Evolutionary conservation across 176 grass and related monocot genomes (phyloP), one percentile per base, ranked within the genome.

Genomic region (Cocos nucifera): DNA sequence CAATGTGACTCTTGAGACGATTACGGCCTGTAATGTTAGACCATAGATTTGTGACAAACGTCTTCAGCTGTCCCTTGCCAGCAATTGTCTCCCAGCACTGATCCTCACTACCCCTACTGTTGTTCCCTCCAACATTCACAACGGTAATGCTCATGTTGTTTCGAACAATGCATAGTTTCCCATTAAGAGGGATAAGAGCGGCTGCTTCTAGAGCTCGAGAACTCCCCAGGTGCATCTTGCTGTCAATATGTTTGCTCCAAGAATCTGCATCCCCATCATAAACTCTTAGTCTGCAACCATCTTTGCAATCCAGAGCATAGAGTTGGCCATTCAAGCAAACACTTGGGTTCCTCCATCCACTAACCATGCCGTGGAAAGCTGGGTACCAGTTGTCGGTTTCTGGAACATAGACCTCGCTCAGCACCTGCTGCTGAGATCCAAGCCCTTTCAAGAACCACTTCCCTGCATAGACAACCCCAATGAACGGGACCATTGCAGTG

Each of bases 391-490:
- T 17, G 61, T 83, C 70, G 0, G 63, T 52, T 22, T 78, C 76
- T 17, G 73, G 85, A 22, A 25, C 19, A 69, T 95, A 95, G 17
- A 72, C 76, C 59, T 95, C 82, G 55, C 73, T 80, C 15, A 86
- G 17, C 14, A 95, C 85, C 79, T 95, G 66, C 50, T 57, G 66
- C 56, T 76, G 70, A 10, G 73, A 6, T 50, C 79, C 77, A 6
- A 86, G 52, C 44, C 85, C 89, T 70, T 95, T 95, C 24, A 95
- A 6, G 70, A 80, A 86, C 89, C 89, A 95, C 70, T 80, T 83
- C 49, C 82, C 89, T 26, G 73, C 73, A 20, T 76, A 81, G 30
- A 86, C 73, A 62, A 64, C 77, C 57, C 89, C 63, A 53, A 80
- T 66, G 70, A 78, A 81, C 15, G 89, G 89, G 52, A 78, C 76